Evolutionary conservation across 2,329 filamentous ascomycete genomes (phyloP), one percentile per base, ranked within the genome.

Genomic region (Hypocreales sp.): DNA sequence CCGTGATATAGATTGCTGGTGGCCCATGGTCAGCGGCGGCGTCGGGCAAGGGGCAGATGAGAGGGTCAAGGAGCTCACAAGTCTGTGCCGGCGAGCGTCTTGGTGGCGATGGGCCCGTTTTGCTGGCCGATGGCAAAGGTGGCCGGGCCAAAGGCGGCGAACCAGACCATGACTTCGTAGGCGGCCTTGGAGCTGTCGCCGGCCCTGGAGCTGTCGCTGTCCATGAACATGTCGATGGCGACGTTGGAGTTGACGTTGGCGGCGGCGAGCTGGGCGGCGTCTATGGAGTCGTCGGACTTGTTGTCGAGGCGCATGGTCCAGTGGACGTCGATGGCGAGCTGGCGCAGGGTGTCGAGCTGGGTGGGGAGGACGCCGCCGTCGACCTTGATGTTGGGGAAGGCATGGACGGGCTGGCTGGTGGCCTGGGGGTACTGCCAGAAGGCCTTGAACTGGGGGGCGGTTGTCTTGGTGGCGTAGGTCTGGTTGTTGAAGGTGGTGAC

Each of bases 151-250:
- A 60, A 58, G 4, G 48, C 46, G 3, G 55, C 64, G 33, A 71
- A 57, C 64, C 62, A 69, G 20, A 71, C 55, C 64, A 70, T 70
- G 46, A 71, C 51, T 48, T 71, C 67, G 46, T 57, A 62, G 8
- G 40, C 37, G 3, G 67, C 58, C 5, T 50, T 48, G 1, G 42
- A 41, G 22, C 53, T 60, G 42, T 59, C 43, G 23, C 42, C 32
- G 0, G 67, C 48, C 1, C 42, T 53, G 1, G 35, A 38, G 29
- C 53, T 41, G 40, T 65, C 53, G 15, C 38, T 41, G 35, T 68
- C 65, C 29, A 70, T 45, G 45, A 70, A 72, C 56, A 71, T 65
- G 48, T 72, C 67, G 33, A 72, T 50, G 20, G 64, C 65, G 19
- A 72, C 64, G 50, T 71, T 71, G 43, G 62, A 48, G 37, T 66